Conservation (phyloP, 371 early-diverging fungal genomes). For the Cokeromyces recurvatus region DNA sequence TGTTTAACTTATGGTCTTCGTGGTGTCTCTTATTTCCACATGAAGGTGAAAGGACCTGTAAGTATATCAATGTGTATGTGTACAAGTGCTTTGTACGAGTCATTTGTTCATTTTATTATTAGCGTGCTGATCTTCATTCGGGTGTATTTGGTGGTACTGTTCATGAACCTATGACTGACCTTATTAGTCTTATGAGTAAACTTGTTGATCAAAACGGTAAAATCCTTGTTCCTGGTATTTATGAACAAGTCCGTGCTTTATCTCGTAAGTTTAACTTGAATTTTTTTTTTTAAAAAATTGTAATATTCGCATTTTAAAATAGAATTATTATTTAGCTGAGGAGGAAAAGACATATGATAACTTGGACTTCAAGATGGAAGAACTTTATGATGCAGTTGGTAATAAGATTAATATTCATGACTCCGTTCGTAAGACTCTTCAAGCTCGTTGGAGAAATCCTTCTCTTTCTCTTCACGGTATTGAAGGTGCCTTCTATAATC, state of each 20-base stretch:
- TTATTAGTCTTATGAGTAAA: conserved; percentile 77
- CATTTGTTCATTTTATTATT: too few relatives aligned
- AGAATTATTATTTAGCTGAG: conserved; percentile 42
- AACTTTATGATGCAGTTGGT: conserved; percentile 80
- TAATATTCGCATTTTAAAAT: too few relatives aligned
- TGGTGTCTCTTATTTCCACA: conserved; percentile 87
- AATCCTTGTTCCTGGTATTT: conserved; percentile 90
- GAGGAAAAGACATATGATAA: conserved; percentile 81
- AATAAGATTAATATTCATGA: conserved; percentile 74
- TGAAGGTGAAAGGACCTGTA: conserved; percentile 75
- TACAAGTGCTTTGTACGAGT: too few relatives aligned
- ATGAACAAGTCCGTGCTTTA: conserved; percentile 85
- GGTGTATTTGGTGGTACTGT: conserved; percentile 97
- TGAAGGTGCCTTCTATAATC: conserved; percentile 92
- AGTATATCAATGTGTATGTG: conserved; percentile 32
- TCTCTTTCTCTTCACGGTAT: conserved; percentile 95
- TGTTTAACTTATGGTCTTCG: conserved; percentile 97
- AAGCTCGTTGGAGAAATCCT: conserved; percentile 92
- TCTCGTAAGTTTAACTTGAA: conserved; percentile 48
- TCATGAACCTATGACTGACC: conserved; percentile 97
- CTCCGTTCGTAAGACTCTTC: conserved; percentile 72
- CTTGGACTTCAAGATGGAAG: conserved; percentile 76
- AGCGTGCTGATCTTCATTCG: conserved; percentile 81
- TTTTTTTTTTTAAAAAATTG: too few relatives aligned
- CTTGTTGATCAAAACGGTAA: conserved; percentile 84